phyloP scores from a whole-genome alignment of 345 rosid genomes.

The Acer negundo region DNA sequence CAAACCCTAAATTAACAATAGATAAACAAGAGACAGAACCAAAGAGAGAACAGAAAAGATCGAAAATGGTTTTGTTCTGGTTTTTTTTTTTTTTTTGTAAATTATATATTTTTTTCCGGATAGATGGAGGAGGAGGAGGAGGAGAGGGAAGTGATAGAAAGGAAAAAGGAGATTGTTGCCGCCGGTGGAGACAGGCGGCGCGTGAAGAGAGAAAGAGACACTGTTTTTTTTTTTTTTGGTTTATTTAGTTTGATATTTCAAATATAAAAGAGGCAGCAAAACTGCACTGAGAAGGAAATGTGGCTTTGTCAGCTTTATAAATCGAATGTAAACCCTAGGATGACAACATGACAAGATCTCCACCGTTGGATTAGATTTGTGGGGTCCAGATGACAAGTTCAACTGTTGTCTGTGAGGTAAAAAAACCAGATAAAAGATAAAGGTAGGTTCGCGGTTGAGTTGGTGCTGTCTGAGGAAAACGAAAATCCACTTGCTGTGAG shows the following conservation, averaged over 20 bases:
- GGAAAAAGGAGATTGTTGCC: slow-evolving; percentile 41
- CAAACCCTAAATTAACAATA: slow-evolving; percentile 30
- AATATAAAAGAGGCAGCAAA: slow-evolving; percentile 20
- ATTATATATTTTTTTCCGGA: slow-evolving; percentile 20
- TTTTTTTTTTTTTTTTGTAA: background rate
- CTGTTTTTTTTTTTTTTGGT: background rate
- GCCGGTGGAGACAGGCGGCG: slow-evolving; percentile 58
- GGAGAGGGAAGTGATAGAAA: slow-evolving; percentile 43
- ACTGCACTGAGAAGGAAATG: slow-evolving; percentile 9
- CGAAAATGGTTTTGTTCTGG: background rate
- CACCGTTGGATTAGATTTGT: slow-evolving; percentile 34
- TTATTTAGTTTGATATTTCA: background rate
- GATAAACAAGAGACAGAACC: slow-evolving; percentile 13
- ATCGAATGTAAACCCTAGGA: slow-evolving; percentile 28
- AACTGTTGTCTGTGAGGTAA: background rate
- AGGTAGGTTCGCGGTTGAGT: background rate
- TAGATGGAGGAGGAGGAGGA: slow-evolving; percentile 32
- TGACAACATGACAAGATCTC: slow-evolving; percentile 15
- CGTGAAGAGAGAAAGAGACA: slow-evolving; percentile 23
- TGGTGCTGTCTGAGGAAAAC: background rate
- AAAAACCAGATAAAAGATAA: slow-evolving; percentile 1
- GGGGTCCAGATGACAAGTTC: slow-evolving; percentile 21
- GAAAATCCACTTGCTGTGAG: background rate
- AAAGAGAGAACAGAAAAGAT: slow-evolving; percentile 15
- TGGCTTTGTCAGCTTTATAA: slow-evolving; percentile 9